These are phyloP conservation scores for Trichoderma asperellum DNA, from an alignment of 2,329 filamentous ascomycete genomes.

Conservation along the genomic window DNA sequence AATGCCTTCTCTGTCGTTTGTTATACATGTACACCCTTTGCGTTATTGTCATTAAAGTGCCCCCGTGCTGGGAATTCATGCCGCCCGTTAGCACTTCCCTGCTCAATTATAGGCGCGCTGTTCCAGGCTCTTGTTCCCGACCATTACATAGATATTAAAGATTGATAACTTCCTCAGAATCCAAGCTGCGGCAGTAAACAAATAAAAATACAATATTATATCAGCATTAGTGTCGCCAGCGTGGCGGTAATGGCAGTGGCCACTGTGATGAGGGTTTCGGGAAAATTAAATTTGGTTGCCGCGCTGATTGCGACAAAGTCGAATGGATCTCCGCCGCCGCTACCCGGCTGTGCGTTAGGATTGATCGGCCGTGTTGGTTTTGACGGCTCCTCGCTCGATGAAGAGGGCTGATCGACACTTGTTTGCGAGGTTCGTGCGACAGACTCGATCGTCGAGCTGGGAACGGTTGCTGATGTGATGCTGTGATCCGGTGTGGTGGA, in stretches of 20 bases:
- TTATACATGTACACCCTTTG: not conserved
- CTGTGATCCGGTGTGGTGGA: not conserved
- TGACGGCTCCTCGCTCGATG: conserved; percentile 7
- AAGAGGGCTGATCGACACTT: not conserved
- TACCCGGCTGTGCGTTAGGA: conserved; percentile 25
- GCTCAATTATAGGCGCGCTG: not conserved
- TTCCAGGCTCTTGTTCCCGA: not conserved
- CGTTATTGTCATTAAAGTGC: not conserved
- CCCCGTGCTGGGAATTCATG: too few relatives aligned
- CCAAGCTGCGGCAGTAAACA: not conserved
- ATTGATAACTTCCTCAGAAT: not conserved
- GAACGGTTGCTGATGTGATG: not conserved
- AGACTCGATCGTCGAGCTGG: not conserved
- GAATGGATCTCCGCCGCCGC: conserved; percentile 35
- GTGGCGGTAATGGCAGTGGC: not conserved
- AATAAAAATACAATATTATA: conserved; percentile 10
- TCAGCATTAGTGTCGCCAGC: not conserved
- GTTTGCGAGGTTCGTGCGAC: not conserved
- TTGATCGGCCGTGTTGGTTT: conserved; percentile 22
- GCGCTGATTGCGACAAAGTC: conserved; percentile 27
- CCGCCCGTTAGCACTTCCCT: not conserved
- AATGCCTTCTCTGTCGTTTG: not conserved
- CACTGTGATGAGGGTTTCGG: not conserved
- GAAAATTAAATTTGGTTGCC: not conserved
- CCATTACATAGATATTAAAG: conserved; percentile 18